phyloP scores from a whole-genome alignment of 2,329 filamentous ascomycete species.

The Plectosphaerella sp. region DNA sequence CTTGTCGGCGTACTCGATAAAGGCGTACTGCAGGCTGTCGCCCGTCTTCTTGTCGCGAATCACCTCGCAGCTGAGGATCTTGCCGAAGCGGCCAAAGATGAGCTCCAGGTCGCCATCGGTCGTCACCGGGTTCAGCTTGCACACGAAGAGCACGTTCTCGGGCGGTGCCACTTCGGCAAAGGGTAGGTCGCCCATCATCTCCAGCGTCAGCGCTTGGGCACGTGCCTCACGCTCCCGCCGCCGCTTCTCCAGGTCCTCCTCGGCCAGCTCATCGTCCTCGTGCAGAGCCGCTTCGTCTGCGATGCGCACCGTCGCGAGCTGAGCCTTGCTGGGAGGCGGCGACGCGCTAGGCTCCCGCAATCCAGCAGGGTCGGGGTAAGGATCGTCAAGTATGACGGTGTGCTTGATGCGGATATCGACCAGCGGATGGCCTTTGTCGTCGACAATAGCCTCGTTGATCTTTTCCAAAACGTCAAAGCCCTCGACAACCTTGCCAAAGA shows the following conservation, averaged over 20 bases:
- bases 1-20: constrained; percentile 94
- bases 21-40: constrained; percentile 94
- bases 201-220: constrained; percentile 88
- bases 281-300: constrained; percentile 81
- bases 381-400: constrained; percentile 86
- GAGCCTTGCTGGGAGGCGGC: constrained; percentile 75
- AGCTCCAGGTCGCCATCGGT: constrained; percentile 90
- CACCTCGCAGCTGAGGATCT: constrained; percentile 91
- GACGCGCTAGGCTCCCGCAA: constrained; percentile 74
- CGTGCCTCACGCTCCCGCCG: constrained; percentile 86
- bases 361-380: constrained; percentile 76
- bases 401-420: constrained; percentile 95
- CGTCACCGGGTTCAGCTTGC: constrained; percentile 96
- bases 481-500: constrained; percentile 94
- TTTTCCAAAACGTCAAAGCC: constrained; percentile 92
- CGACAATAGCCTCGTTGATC: constrained; percentile 85
- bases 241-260: constrained; percentile 73
- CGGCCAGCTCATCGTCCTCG: constrained; percentile 65
- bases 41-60: constrained; percentile 91
- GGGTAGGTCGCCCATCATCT: constrained; percentile 96
- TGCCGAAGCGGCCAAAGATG: constrained; percentile 95
- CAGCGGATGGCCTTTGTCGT: constrained; percentile 79
- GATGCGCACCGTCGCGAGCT: constrained; percentile 88
- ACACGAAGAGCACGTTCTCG: constrained; percentile 96
- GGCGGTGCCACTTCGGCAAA: constrained; percentile 97